Base-by-base conservation (phyloP, 1,139 yeast genomes). In the Pichia sp. region DNA sequence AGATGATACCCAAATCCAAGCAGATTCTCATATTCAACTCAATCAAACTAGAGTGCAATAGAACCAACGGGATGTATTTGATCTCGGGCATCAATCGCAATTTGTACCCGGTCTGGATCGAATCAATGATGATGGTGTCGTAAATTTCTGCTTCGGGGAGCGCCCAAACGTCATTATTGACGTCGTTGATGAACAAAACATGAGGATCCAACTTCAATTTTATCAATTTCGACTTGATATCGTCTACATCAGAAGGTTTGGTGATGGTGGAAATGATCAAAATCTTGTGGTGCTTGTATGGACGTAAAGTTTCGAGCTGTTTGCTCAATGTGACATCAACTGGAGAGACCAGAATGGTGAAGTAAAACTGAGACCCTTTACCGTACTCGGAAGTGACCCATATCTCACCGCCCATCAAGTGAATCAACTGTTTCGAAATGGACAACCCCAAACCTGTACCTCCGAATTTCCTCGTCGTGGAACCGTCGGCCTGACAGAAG, bases 401-500 rank as follows among this genome's bases (percentile, higher is more conserved):
- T 50, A 85, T 85, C 52, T 84, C 90, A 57, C 85, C 95, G 39
- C 95, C 95, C 95, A 86, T 85, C 49, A 86, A 72, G 57, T 85
- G 90, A 60, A 86, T 85, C 55, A 86, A 73, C 56, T 86, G 87
- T 61, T 85, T 85, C 6, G 95, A 86, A 62, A 86, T 86, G 2
- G 95, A 84, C 48, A 86, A 72, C 29, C 95, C 95, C 43, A 86
- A 71, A 49, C 92, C 92, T 8, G 95, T 86, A 61, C 95, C 95
- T 60, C 95, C 95, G 61, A 86, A 86, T 62, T 85, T 85, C 61
- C 95, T 75, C 1, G 95, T 86, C 1, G 95, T 85, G 3, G 95
- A 85, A 42, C 95, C 95, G 66, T 86, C 95, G 3, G 95, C 95
- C 64, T 86, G 95, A 58, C 95, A 82, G 68, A 86, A 86, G 4